phyloP scores from a whole-genome alignment of 2,329 filamentous ascomycete genomes.

The Nemania diffusa region DNA sequence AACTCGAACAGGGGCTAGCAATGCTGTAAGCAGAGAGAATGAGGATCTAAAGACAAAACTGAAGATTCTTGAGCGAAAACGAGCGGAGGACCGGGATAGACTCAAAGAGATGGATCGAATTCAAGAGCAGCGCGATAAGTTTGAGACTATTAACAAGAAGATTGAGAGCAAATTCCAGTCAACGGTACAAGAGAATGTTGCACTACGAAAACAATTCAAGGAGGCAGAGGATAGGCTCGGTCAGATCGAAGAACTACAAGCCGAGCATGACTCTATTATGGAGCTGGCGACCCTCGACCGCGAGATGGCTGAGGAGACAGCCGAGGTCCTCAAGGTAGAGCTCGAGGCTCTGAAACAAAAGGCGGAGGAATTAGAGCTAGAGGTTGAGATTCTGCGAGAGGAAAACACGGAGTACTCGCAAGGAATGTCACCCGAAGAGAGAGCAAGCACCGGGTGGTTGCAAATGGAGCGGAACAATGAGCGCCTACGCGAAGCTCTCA shows the following conservation, averaged over 20 bases:
- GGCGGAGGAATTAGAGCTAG: constrained; percentile 85
- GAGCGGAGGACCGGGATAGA: constrained; percentile 85
- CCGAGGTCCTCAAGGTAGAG: constrained; percentile 83
- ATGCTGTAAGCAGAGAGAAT: constrained; percentile 71
- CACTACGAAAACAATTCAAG: constrained; percentile 80
- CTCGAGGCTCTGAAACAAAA: constrained; percentile 79
- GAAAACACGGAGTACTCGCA: constrained; percentile 87
- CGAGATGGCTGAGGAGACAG: constrained; percentile 95
- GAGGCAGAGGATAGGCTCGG: constrained; percentile 77
- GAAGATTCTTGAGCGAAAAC: constrained; percentile 86
- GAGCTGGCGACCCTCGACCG: constrained; percentile 90
- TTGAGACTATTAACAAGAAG: constrained; percentile 87
- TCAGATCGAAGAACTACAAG: constrained; percentile 76
- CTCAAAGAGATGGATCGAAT: constrained; percentile 81
- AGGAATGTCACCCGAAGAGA: constrained; percentile 89
- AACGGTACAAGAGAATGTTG: constrained; percentile 80
- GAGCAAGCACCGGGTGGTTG: constrained; percentile 85
- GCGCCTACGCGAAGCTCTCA: constrained; percentile 82
- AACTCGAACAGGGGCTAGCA: constrained; percentile 57
- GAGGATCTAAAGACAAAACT: constrained; percentile 92
- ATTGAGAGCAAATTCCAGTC: constrained; percentile 89
- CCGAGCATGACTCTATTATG: constrained; percentile 84
- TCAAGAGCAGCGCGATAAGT: constrained; percentile 80
- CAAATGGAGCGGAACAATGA: constrained; percentile 94
- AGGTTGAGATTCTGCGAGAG: constrained; percentile 85